Percentiles rank a stretch among this genome's conserved stretches.
Conservation (phyloP, 1,284 basidiomycete species). For the Ustilago shanxiensis region DNA sequence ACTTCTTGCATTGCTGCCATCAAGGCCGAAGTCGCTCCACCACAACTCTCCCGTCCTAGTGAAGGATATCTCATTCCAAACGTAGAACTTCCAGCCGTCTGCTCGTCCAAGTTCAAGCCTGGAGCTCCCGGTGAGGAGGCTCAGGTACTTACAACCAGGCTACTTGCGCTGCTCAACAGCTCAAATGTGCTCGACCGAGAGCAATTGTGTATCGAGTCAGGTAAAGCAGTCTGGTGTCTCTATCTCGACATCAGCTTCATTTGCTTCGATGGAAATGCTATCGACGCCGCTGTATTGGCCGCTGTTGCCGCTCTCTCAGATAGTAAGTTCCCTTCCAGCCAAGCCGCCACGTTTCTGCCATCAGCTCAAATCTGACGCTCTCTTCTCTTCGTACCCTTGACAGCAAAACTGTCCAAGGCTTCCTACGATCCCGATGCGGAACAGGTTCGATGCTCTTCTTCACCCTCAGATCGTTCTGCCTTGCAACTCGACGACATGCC, state of each 20-base stretch:
- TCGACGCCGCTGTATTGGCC: slow-evolving; percentile 89
- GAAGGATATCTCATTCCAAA: slow-evolving; percentile 74
- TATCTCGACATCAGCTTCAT: slow-evolving; percentile 95
- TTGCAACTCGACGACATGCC: slow-evolving; percentile 75
- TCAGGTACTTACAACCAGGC: slow-evolving; percentile 52
- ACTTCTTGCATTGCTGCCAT: slow-evolving; percentile 54
- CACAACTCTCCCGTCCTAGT: slow-evolving; percentile 34
- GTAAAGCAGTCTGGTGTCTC: slow-evolving; percentile 87
- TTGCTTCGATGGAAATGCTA: slow-evolving; percentile 94
- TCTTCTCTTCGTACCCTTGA: background rate
- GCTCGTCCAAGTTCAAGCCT: slow-evolving; percentile 90
- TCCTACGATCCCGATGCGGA: slow-evolving; percentile 79
- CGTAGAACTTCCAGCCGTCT: slow-evolving; percentile 90
- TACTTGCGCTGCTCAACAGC: slow-evolving; percentile 75
- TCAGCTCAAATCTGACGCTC: background rate
- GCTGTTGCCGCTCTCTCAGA: slow-evolving; percentile 87
- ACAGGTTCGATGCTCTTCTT: slow-evolving; percentile 77
- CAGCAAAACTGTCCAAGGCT: slow-evolving; percentile 76
- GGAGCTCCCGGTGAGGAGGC: slow-evolving; percentile 79
- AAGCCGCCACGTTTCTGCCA: background rate
- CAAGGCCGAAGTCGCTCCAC: slow-evolving; percentile 55
- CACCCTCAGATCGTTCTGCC: slow-evolving; percentile 71
- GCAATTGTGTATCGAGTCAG: slow-evolving; percentile 82
- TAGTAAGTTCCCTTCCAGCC: slow-evolving; percentile 57
- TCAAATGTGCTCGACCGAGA: slow-evolving; percentile 74